Conservation (phyloP, 768 basidiomycete genomes). For the Strobilomyces dryophilus region DNA sequence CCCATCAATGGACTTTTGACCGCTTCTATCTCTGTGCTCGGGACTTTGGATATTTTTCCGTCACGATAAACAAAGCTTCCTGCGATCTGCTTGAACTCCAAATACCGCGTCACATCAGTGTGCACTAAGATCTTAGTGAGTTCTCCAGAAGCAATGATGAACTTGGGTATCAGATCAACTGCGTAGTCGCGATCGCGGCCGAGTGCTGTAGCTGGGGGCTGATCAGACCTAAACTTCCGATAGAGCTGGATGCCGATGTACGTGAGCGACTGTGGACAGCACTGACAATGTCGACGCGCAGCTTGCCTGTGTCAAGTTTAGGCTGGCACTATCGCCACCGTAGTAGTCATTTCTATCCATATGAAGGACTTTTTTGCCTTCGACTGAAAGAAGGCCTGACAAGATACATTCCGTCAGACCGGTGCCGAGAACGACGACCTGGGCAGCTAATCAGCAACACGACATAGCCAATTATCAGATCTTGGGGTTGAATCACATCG, state of each 20-base stretch:
- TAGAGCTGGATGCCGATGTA: conserved; percentile 62
- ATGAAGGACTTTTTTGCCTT: conserved; percentile 99
- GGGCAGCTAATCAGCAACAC: conserved; percentile 16
- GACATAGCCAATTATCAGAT: conserved; percentile 11
- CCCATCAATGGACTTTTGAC: conserved; percentile 95
- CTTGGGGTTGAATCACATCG: conserved; percentile 55
- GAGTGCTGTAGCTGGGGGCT: conserved; percentile 74
- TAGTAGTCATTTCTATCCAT: conserved; percentile 99
- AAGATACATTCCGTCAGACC: conserved; percentile 98
- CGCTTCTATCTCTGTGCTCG: conserved; percentile 96
- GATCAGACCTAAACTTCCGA: conserved; percentile 85
- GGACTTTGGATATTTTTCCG: conserved; percentile 95
- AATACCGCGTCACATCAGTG: conserved; percentile 96
- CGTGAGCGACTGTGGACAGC: conserved; percentile 12
- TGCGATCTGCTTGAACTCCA: conserved; percentile 99
- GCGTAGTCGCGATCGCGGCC: conserved; percentile 98
- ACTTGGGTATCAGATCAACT: conserved; percentile 97
- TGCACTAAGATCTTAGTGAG: conserved; percentile 98
- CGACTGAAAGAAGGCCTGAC: conserved; percentile 96
- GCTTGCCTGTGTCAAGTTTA: conserved; percentile 93
- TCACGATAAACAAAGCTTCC: conserved; percentile 98
- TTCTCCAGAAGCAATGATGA: conserved; percentile 97
- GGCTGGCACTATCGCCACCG: conserved; percentile 93
- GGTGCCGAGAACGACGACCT: conserved; percentile 93
- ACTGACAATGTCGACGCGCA: conserved; percentile 7